A percentile compares a stretch with the other conserved stretches of the same genome.
phyloP scores from a whole-genome alignment of 2,329 filamentous ascomycete genomes.

The Shiraia sp. region DNA sequence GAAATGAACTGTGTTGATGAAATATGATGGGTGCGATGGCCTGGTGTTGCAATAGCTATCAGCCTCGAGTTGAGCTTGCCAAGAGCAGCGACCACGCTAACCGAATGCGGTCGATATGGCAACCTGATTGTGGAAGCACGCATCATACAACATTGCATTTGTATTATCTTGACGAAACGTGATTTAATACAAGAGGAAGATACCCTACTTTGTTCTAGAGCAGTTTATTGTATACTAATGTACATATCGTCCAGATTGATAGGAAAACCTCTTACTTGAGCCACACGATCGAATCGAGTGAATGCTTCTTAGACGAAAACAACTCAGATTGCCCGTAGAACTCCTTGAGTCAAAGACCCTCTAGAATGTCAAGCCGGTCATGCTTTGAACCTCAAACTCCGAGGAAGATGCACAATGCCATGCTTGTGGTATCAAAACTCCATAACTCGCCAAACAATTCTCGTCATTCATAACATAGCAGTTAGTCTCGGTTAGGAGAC shows the following conservation, averaged over 20 bases:
- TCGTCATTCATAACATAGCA: constrained; percentile 22
- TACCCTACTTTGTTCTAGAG: too few relatives aligned
- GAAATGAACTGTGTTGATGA: constrained; percentile 19
- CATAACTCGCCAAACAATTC: constrained; percentile 20
- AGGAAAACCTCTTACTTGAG: too few relatives aligned
- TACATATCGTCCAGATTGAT: not conserved
- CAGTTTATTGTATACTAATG: not conserved
- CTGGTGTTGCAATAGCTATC: constrained; percentile 5
- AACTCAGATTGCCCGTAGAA: not conserved
- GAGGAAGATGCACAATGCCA: constrained; percentile 11
- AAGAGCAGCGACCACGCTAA: constrained; percentile 10
- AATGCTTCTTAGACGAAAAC: not conserved
- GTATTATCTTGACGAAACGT: too few relatives aligned
- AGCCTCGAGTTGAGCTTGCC: constrained; percentile 14
- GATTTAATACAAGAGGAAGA: too few relatives aligned
- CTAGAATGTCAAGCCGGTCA: not conserved
- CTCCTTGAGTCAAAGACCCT: not conserved
- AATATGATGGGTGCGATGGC: constrained; percentile 13
- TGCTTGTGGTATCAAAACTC: constrained; percentile 27
- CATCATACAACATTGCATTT: not conserved
- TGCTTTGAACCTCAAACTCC: constrained; percentile 19
- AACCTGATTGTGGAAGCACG: not conserved
- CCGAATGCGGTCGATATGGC: constrained; percentile 3
- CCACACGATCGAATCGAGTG: not conserved
- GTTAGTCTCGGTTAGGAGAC: not conserved